Base-by-base conservation (phyloP, 495 filamentous ascomycete species). In the Xylaria sp. region DNA sequence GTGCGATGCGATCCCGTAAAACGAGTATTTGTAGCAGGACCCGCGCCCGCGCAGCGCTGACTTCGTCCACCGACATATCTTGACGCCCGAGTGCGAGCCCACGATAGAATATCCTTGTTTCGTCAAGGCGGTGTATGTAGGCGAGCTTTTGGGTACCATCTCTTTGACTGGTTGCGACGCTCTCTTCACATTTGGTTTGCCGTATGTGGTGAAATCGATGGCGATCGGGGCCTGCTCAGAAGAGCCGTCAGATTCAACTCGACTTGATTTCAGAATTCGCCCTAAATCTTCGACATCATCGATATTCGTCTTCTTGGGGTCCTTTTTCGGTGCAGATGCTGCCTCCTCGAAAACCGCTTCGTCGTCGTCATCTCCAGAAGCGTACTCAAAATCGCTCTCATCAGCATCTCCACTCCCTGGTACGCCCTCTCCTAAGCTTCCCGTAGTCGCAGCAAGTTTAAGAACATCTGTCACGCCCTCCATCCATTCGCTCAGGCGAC, bases 61-160 rank as follows among this genome's bases (percentile, higher is more conserved):
- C 82, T 98, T 98, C 12, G 95, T 98, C 95, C 95, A 98, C 31
- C 95, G 93, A 78, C 95, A 98, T 74, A 97, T 97, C 82, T 98
- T 98, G 68, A 98, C 95, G 31, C 95, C 95, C 11, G 93, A 97
- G 82, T 98, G 95, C 0, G 94, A 95, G 61, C 95, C 95, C 61
- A 98, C 91, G 68, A 98, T 98, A 0, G 92, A 89, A 79, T 98
- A 98, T 21, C 95, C 95, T 85, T 98, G 95, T 78, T 98, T 98
- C 3, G 95, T 98, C 53, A 98, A 86, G 61, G 95, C 84, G 12
- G 89, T 84, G 74, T 97, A 92, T 0, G 95, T 98, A 2, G 96
- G 94, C 7, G 95, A 97, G 52, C 87, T 89, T 72, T 90, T 91
- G 7, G 95, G 93, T 5, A 98, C 95, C 95, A 98, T 98, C 80